Evolutionary conservation across 2,329 filamentous ascomycete species (phyloP).

Genomic region (Fusarium sp.): DNA sequence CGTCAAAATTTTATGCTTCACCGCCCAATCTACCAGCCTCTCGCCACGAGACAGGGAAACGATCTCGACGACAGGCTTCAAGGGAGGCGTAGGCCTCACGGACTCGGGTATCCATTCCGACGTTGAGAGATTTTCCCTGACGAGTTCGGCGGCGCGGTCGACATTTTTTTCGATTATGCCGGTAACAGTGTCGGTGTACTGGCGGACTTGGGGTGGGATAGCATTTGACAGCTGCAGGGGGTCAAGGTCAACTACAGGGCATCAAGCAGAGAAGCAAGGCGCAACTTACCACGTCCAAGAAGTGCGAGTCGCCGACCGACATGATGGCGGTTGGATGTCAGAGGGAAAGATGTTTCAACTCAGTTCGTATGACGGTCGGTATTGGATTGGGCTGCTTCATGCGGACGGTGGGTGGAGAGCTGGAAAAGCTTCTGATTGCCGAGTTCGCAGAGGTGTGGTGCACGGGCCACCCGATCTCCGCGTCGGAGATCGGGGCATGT

Average conservation of each 20-base stretch:
- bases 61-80: slow-evolving; percentile 47
- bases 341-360: slow-evolving; percentile 41
- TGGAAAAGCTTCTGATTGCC: slow-evolving; percentile 40
- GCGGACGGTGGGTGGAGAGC: slow-evolving; percentile 39
- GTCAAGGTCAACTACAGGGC: slow-evolving; percentile 15
- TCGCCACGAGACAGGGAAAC: slow-evolving; percentile 57
- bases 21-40: slow-evolving; percentile 76
- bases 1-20: slow-evolving; percentile 78
- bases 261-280: neutral
- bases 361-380: slow-evolving; percentile 47
- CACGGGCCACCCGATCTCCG: slow-evolving; percentile 40
- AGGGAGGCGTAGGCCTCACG: slow-evolving; percentile 70
- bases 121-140: slow-evolving; percentile 77
- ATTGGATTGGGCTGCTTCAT: slow-evolving; percentile 36
- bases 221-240: slow-evolving; percentile 60
- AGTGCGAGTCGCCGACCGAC: slow-evolving; percentile 83
- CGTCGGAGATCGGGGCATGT: slow-evolving; percentile 33
- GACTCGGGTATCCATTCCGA: slow-evolving; percentile 79
- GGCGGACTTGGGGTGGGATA: slow-evolving; percentile 72
- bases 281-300: slow-evolving; percentile 77
- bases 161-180: slow-evolving; percentile 85
- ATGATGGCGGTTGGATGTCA: slow-evolving; percentile 60
- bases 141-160: slow-evolving; percentile 76
- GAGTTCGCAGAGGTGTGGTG: slow-evolving; percentile 32
- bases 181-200: slow-evolving; percentile 79